Percentiles rank a stretch among this genome's conserved stretches.
Conservation (phyloP, 331 rosid species). For the Rhamnella rubrinervis region DNA sequence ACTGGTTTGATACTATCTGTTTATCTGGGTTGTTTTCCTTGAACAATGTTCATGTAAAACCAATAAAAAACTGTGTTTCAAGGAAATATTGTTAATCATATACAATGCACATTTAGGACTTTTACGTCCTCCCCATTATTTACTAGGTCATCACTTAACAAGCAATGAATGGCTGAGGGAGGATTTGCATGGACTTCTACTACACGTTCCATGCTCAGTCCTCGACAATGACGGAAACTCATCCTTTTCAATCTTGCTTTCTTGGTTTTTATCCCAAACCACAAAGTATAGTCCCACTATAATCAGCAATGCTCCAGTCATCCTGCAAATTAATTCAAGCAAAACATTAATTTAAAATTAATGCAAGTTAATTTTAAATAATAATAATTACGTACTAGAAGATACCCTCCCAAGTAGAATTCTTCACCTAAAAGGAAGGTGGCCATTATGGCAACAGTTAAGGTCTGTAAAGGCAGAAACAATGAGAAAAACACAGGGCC, state of each 20-base stretch:
- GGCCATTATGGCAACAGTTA: constrained; percentile 62
- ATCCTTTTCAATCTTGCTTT: constrained; percentile 27
- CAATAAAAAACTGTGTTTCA: too few relatives aligned
- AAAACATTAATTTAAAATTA: background rate
- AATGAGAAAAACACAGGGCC: constrained; percentile 79
- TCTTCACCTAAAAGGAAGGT: constrained; percentile 63
- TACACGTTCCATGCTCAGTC: too few relatives aligned
- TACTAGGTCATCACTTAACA: too few relatives aligned
- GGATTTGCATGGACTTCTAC: too few relatives aligned
- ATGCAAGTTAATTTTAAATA: background rate
- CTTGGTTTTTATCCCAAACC: constrained; percentile 75
- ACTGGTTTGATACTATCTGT: too few relatives aligned
- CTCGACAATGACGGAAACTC: too few relatives aligned
- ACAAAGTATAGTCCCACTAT: constrained; percentile 61
- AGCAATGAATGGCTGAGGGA: too few relatives aligned
- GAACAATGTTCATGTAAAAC: too few relatives aligned
- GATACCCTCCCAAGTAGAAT: constrained; percentile 78
- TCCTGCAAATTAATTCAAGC: constrained; percentile 46
- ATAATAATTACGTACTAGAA: background rate
- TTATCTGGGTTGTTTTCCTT: too few relatives aligned
- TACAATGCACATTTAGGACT: too few relatives aligned
- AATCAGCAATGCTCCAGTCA: constrained; percentile 59
- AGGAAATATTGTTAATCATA: too few relatives aligned
- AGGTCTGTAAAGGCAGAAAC: constrained; percentile 71
- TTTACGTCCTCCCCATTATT: too few relatives aligned